Evolutionary conservation across 768 basidiomycete genomes (phyloP), one percentile per base, ranked within the genome.

Genomic region (Baorangia bicolor): DNA sequence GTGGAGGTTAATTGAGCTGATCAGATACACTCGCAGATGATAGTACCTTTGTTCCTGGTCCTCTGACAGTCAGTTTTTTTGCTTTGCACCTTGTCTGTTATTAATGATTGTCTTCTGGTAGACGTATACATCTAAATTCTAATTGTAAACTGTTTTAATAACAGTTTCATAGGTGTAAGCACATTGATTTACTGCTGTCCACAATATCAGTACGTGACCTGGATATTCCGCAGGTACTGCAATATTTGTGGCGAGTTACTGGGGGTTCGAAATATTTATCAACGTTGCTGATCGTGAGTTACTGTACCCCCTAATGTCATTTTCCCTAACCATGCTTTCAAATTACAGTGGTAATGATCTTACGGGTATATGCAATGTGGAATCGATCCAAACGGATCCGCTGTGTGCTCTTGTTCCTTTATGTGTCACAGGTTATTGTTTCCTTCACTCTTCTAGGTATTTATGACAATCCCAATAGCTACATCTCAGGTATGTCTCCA

Each of bases 331-430:
- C 12, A 2, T 28, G 2, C 3, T n/a, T 35, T 46, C n/a, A n/a
- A n/a, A 16, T n/a, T 14, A 5, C 18, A 60, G 59, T 60, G 5
- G 21, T 60, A 5, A 60, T 60, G 56, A 34, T 57, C 7, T 16
- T 60, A 9, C 52, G 55, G 16, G 55, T 60, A 2, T 60, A 57
- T 30, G 38, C 59, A 21, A 51, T 57, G 45, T 60, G 49, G 47
- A n/a, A n/a, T 44, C 49, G 35, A 25, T 57, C 56, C 18, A 57
- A 27, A 25, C 18, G 1, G 5, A 13, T 60, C 5, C 39, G 57
- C 11, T 34, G 2, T 21, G 18, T 34, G 13, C 35, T 60, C 3
- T 20, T 57, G 21, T 31, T 28, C 13, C 13, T 60, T 21, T 57
- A 42, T n/a, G n/a, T 45, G 25, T 3, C 21, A 21, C 38, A 44